phyloP scores from a whole-genome alignment of 1,139 yeast genomes.

The Hyphopichia pseudoburtonii region DNA sequence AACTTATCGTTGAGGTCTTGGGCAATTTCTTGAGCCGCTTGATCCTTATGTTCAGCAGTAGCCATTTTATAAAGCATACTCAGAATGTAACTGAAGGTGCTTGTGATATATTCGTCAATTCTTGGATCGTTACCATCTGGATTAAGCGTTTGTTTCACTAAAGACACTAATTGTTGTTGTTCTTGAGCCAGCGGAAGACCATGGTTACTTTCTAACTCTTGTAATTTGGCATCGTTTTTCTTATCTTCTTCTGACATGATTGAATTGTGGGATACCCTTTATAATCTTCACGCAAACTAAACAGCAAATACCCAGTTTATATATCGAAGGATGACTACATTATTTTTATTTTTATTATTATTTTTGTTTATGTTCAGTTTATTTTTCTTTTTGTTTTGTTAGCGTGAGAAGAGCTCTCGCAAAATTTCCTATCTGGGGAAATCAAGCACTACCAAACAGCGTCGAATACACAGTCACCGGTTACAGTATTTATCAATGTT shows the following conservation, averaged over 20 bases:
- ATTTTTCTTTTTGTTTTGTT: background rate
- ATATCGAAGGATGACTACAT: background rate
- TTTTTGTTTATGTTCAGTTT: constrained; percentile 4
- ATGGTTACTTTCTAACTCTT: background rate
- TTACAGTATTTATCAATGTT: no score
- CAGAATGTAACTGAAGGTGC: constrained; percentile 30
- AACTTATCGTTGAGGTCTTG: constrained; percentile 32
- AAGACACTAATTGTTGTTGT: constrained; percentile 16
- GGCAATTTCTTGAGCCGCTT: constrained; percentile 39
- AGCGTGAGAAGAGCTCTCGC: no score
- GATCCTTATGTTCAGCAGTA: constrained; percentile 30
- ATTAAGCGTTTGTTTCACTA: constrained; percentile 22
- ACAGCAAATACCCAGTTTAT: background rate
- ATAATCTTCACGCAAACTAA: background rate
- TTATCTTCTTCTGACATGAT: constrained; percentile 1
- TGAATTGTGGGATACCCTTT: background rate
- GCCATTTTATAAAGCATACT: constrained; percentile 30
- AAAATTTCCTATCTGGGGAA: background rate
- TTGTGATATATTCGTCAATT: constrained; percentile 29
- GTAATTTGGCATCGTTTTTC: constrained; percentile 1
- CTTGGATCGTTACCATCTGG: constrained; percentile 30
- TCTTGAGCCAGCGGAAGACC: constrained; percentile 15
- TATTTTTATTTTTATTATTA: no score
- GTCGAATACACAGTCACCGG: no score
- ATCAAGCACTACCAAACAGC: background rate